These are phyloP conservation scores for Lentinula aciculospora DNA, from an alignment of 768 basidiomycete species.

Conservation along the genomic window DNA sequence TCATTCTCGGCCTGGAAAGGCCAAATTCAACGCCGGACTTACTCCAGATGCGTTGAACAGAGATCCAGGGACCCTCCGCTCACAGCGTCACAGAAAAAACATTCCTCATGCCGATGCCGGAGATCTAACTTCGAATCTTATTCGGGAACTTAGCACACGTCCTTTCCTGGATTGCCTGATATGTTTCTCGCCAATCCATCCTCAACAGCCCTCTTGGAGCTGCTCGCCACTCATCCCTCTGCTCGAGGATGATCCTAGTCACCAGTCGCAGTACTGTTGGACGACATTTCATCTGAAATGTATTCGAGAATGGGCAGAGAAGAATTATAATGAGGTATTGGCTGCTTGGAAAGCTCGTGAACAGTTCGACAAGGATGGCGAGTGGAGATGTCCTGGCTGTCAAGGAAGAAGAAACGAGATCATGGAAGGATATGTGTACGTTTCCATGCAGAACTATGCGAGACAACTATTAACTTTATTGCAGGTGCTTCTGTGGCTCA, in stretches of 20 bases:
- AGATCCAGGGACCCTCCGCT: neutral
- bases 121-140: conserved; percentile 74
- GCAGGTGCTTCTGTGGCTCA: conserved; percentile 81
- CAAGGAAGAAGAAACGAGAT: conserved; percentile 69
- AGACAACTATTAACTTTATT: neutral
- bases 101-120: conserved; percentile 15
- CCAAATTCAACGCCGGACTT: conserved; percentile 6
- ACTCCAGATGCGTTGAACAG: neutral
- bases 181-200: conserved; percentile 77
- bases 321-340: conserved; percentile 66
- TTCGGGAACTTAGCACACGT: conserved; percentile 54
- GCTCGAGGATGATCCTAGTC: conserved; percentile 20
- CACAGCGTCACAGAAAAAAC: neutral
- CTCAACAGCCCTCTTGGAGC: conserved; percentile 81
- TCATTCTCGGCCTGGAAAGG: neutral
- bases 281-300: conserved; percentile 89
- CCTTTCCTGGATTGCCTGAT: conserved; percentile 79
- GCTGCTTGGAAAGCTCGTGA: conserved; percentile 74
- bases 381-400: conserved; percentile 95
- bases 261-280: conserved; percentile 69
- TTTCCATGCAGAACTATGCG: conserved; percentile 9
- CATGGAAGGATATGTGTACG: conserved; percentile 63
- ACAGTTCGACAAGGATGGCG: conserved; percentile 53
- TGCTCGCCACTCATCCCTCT: conserved; percentile 65
- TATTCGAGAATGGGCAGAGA: conserved; percentile 81